A percentile compares a stretch with the other conserved stretches of the same genome.
Evolutionary conservation across 2,329 filamentous ascomycete species (phyloP).

Genomic region (Fusarium domesticum): DNA sequence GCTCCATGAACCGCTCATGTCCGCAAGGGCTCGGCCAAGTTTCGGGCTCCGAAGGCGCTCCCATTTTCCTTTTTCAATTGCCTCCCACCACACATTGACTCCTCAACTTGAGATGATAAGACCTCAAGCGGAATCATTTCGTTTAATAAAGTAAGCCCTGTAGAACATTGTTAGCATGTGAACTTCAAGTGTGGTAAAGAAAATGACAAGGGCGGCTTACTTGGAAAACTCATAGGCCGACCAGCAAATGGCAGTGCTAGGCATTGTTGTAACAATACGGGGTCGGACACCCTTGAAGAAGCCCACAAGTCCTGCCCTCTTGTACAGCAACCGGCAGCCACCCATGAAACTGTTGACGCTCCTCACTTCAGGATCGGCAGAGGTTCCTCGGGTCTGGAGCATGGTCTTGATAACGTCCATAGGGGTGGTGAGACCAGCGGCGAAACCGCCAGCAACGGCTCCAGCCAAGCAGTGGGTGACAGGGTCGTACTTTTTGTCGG

Average conservation of each 20-base stretch:
- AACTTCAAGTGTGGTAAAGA: neutral
- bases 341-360: slow-evolving; percentile 79
- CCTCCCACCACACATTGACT: slow-evolving; percentile 3
- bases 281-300: slow-evolving; percentile 94
- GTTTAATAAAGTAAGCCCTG: slow-evolving; percentile 60
- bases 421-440: slow-evolving; percentile 89
- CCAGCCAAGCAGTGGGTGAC: slow-evolving; percentile 91
- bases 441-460: slow-evolving; percentile 87
- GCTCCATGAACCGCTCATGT: slow-evolving; percentile 5
- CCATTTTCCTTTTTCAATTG: slow-evolving; percentile 2
- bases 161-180: slow-evolving; percentile 6
- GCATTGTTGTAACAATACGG: slow-evolving; percentile 92
- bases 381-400: slow-evolving; percentile 86
- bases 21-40: slow-evolving; percentile 6
- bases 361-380: slow-evolving; percentile 74
- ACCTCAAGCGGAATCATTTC: slow-evolving; percentile 43
- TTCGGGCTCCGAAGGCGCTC: slow-evolving; percentile 9
- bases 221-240: slow-evolving; percentile 70
- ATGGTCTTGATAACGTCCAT: slow-evolving; percentile 99
- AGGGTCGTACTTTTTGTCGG: slow-evolving; percentile 80
- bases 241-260: slow-evolving; percentile 99
- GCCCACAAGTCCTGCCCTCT: slow-evolving; percentile 76
- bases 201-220: slow-evolving; percentile 42
- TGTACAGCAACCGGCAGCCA: slow-evolving; percentile 77
- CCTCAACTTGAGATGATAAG: slow-evolving; percentile 3